Conservation (phyloP, 768 basidiomycete species). For the Sporobolomyces phaffii region DNA sequence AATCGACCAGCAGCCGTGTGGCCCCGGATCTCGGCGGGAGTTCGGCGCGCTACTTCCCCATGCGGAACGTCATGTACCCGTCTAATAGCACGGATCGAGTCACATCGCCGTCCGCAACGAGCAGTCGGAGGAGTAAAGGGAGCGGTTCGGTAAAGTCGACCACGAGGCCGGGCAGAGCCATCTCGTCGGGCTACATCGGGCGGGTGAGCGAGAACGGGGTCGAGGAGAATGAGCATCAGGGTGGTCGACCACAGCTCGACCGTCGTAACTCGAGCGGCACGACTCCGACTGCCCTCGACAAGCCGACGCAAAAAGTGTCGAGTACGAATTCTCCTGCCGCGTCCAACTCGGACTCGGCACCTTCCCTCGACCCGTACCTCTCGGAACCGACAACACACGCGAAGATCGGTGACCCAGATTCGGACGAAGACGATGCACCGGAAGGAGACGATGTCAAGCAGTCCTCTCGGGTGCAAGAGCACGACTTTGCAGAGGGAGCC, state of each 20-base stretch:
- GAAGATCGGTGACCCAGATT: slow-evolving; percentile 23
- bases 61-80: slow-evolving; percentile 31
- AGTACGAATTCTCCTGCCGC: neutral
- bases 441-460: neutral
- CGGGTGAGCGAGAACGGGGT: neutral
- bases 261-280: slow-evolving; percentile 3
- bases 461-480: slow-evolving; percentile 13
- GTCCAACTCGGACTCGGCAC: slow-evolving; percentile 1
- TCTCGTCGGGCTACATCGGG: neutral
- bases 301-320: neutral
- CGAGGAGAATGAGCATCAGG: neutral
- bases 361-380: slow-evolving; percentile 26
- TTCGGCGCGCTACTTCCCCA: slow-evolving; percentile 23
- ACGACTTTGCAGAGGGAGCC: slow-evolving; percentile 8
- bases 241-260: neutral
- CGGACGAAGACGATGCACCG: slow-evolving; percentile 2
- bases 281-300: neutral
- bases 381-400: slow-evolving; percentile 29
- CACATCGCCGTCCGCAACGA: neutral
- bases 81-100: neutral
- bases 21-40: slow-evolving; percentile 23
- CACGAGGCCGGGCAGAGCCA: neutral
- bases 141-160: neutral
- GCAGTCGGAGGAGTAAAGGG: neutral
- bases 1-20: slow-evolving; percentile 1